Base-by-base conservation (phyloP, 495 filamentous ascomycete species). In the Penicillium canariense region DNA sequence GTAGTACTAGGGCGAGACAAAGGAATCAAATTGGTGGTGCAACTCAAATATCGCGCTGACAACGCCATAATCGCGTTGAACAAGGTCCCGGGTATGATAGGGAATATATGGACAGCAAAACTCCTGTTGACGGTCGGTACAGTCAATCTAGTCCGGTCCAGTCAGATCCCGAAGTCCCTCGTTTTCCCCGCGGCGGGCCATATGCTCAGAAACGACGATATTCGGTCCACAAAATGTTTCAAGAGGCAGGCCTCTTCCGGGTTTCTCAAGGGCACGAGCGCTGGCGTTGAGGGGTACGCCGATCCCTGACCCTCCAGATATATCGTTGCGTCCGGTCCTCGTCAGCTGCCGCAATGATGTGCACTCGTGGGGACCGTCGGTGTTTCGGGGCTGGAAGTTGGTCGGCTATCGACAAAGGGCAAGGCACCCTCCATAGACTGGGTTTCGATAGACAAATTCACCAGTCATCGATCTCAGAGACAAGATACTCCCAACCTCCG, bases 21-120 rank as follows among this genome's bases (percentile, higher is more conserved):
- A 66, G 3, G 72, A 65, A 46, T 82, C 77, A 38, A 77, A 10
- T 65, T 59, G 20, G 67, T 63, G 0, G 74, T 80, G 18, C 77
- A 71, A 36, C 75, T 78, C 36, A 83, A 56, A 60, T 86, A 82
- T 10, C 78, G 68, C 2, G 79, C 78, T 2, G 83, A 79, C 23
- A 84, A 65, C 8, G 83, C 80, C 51, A 85, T 74, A 10, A 85
- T 80, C 35, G 83, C 81, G 43, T 83, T 82, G 34, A 83, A 66
- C 6, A 86, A 65, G 26, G 79, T 76, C n/a, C 11, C 71, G 69
- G 4, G 82, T 79, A 38, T 72, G 62, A 45, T 77, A 69, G 0
- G 81, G 81, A 2, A 85, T 79, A 85, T 79, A 10, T 77, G 61
- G 1, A 77, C 66, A 20, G 79, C 73, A 51, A 85, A 85, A 55